Evolutionary conservation across 495 filamentous ascomycete species (phyloP).

Genomic region (Aspergillus kassunensis): DNA sequence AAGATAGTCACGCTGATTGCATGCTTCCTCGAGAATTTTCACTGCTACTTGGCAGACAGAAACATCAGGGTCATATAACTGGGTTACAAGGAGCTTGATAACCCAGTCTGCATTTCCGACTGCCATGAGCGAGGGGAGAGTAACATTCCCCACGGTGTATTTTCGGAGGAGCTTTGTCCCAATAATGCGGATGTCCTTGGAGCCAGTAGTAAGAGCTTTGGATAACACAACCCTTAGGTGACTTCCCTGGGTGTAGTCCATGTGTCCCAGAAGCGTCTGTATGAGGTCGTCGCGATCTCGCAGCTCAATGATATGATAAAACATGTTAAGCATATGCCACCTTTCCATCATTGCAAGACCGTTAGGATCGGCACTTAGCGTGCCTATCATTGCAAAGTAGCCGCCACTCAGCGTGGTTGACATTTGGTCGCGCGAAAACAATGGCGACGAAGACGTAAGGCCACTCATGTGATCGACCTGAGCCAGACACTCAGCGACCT

Average conservation of each 20-base stretch:
- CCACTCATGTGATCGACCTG: conserved; percentile 92
- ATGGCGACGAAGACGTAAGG: conserved; percentile 76
- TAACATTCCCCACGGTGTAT: conserved; percentile 56
- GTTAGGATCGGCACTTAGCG: conserved; percentile 71
- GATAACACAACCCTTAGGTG: conserved; percentile 89
- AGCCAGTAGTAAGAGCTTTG: conserved; percentile 85
- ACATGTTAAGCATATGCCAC: conserved; percentile 98
- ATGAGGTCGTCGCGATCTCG: conserved; percentile 87
- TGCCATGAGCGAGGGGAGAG: conserved; percentile 26
- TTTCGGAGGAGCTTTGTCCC: conserved; percentile 79
- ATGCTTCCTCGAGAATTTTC: conserved; percentile 95
- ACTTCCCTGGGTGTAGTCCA: conserved; percentile 85
- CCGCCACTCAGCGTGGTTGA: conserved; percentile 80
- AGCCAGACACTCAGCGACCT: conserved; percentile 91
- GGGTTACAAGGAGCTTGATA: conserved; percentile 90
- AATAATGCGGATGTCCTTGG: conserved; percentile 86
- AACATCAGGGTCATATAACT: conserved; percentile 94
- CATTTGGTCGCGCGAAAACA: conserved; percentile 82
- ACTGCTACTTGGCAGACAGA: conserved; percentile 94
- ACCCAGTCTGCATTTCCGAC: conserved; percentile 78
- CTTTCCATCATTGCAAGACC: conserved; percentile 88
- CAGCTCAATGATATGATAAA: conserved; percentile 94
- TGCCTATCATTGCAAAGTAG: conserved; percentile 90
- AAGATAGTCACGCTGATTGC: conserved; percentile 81
- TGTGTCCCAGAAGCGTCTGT: conserved; percentile 76